Percentiles rank a stretch among this genome's conserved stretches.
Evolutionary conservation across 2,329 filamentous ascomycete genomes (phyloP).

Genomic region (Cytospora leucostoma): DNA sequence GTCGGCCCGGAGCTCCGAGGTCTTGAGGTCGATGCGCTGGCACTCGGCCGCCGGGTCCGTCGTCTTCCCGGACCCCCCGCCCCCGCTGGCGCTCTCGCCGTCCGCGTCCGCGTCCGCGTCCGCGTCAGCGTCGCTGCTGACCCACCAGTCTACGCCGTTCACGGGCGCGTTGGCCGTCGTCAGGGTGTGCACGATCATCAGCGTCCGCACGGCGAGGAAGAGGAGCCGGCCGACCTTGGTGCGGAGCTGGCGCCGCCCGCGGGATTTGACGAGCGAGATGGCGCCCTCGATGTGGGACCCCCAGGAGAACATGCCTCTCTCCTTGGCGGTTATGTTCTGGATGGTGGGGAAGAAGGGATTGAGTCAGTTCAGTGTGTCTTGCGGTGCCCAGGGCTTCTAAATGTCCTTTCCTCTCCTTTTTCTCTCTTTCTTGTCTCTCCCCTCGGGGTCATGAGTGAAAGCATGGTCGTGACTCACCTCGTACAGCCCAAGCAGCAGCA

Average conservation of each 20-base stretch:
- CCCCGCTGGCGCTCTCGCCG: too few species aligned
- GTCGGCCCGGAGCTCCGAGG: conserved; percentile 58
- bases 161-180: conserved; percentile 53
- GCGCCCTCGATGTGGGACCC: conserved; percentile 65
- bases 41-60: conserved; percentile 51
- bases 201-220: conserved; percentile 61
- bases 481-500: conserved; percentile 61
- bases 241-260: conserved; percentile 56
- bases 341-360: neutral
- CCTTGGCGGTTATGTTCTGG: conserved; percentile 55
- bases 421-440: neutral
- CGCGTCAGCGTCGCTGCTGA: conserved; percentile 36
- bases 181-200: conserved; percentile 63
- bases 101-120: conserved; percentile 33
- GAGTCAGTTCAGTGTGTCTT: neutral
- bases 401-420: neutral
- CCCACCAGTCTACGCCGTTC: conserved; percentile 63
- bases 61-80: too few species aligned
- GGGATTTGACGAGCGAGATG: conserved; percentile 60
- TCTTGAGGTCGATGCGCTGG: conserved; percentile 55
- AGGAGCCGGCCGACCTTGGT: conserved; percentile 56
- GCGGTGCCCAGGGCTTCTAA: neutral
- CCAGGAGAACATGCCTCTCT: conserved; percentile 59
- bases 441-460: neutral
- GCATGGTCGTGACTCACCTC: conserved; percentile 44